phyloP scores from a whole-genome alignment of 768 basidiomycete genomes.

The Mycena filopes region DNA sequence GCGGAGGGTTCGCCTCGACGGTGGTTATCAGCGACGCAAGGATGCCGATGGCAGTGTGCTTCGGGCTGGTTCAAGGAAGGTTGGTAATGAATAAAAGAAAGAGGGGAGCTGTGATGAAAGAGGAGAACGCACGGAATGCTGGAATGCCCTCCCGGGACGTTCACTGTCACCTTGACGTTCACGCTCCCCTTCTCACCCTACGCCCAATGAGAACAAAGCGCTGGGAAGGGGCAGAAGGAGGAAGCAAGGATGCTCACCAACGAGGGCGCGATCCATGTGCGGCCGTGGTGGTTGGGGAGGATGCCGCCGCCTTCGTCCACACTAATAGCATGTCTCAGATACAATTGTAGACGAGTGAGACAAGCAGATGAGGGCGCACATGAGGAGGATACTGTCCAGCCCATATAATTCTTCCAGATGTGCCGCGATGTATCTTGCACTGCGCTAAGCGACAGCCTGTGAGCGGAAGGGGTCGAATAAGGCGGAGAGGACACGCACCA shows the following conservation, averaged over 20 bases:
- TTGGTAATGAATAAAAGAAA: background rate
- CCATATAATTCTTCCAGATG: slow-evolving; percentile 21
- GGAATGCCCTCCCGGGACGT: slow-evolving; percentile 69
- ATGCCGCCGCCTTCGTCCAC: slow-evolving; percentile 26
- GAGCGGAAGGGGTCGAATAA: background rate
- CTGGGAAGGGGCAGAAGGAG: too few relatives aligned
- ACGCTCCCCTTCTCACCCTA: slow-evolving; percentile 25
- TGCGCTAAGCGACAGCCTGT: too few relatives aligned
- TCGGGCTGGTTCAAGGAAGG: slow-evolving; percentile 38
- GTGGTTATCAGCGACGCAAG: slow-evolving; percentile 59
- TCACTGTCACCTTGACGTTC: slow-evolving; percentile 53
- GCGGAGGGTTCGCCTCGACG: slow-evolving; percentile 56
- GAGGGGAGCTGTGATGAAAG: background rate
- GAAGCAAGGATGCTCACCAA: slow-evolving; percentile 4
- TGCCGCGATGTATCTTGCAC: slow-evolving; percentile 10
- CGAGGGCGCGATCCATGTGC: slow-evolving; percentile 18
- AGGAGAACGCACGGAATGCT: slow-evolving; percentile 59
- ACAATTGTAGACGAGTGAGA: background rate
- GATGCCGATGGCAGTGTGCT: slow-evolving; percentile 68
- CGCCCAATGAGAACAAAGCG: background rate
- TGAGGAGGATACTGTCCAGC: slow-evolving; percentile 7
- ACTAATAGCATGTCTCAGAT: slow-evolving; percentile 1
- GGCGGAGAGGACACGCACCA: background rate
- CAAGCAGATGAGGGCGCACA: slow-evolving; percentile 5
- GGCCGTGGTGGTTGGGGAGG: background rate